Percentiles rank a stretch among this genome's conserved stretches.
Evolutionary conservation across 495 filamentous ascomycete genomes (phyloP).

Genomic region (Articulospora tetracladia): DNA sequence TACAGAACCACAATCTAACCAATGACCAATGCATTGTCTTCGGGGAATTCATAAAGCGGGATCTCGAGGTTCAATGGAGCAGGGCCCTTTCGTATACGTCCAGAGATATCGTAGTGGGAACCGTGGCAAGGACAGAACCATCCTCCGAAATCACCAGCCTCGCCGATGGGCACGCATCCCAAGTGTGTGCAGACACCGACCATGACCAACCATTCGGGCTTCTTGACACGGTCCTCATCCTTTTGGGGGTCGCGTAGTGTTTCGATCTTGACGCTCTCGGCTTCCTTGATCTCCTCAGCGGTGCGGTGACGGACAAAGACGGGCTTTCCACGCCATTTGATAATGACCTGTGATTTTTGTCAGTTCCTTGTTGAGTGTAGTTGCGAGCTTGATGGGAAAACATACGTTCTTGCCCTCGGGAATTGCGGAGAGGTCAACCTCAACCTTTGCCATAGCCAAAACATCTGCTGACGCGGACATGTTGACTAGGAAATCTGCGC

Average conservation of each 20-base stretch:
- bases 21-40: constrained; percentile 74
- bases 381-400: constrained; percentile 9
- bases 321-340: constrained; percentile 99
- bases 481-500: constrained; percentile 89
- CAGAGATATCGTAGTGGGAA: constrained; percentile 99
- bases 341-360: constrained; percentile 71
- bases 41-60: constrained; percentile 80
- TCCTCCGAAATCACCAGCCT: constrained; percentile 95
- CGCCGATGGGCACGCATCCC: constrained; percentile 97
- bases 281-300: constrained; percentile 77
- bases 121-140: constrained; percentile 99
- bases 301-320: constrained; percentile 99
- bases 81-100: constrained; percentile 91
- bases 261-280: constrained; percentile 71
- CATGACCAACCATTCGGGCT: constrained; percentile 99
- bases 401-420: constrained; percentile 99
- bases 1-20: constrained; percentile 53
- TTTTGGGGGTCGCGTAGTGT: constrained; percentile 84
- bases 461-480: constrained; percentile 99
- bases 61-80: constrained; percentile 97
- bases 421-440: constrained; percentile 86
- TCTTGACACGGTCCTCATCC: constrained; percentile 91
- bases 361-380: background rate
- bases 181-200: constrained; percentile 98
- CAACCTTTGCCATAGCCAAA: constrained; percentile 98